Base-by-base conservation (phyloP, 305 asterid species). In the Caryopteris hybrid region DNA sequence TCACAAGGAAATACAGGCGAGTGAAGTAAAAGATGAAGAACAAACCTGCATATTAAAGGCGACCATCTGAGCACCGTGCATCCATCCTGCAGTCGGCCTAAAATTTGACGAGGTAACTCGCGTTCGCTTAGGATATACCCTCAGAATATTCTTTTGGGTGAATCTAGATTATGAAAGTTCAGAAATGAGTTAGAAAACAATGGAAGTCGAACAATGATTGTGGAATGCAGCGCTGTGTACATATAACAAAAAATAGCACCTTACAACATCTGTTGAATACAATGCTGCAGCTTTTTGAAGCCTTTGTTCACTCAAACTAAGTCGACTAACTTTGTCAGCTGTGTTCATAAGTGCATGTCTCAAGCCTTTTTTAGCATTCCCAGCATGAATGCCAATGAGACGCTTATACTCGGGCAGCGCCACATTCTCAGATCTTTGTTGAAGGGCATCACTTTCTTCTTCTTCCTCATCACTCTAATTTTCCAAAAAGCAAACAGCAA, bases 21-120 rank as follows among this genome's bases (percentile, higher is more conserved):
- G n/a, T n/a, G n/a, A 27, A 27, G 5, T 33, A 8, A 3, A 6
- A 10, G 6, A 29, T 17, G 1, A 4, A 17, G 21, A 45, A 68
- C 46, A 18, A 43, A 89, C 97, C 89, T 92, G 96, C 98, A 92
- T 89, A 74, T 92, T 92, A 17, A 89, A 87, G 36, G 96, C 98
- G 70, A 87, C 89, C 98, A 92, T 89, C 80, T 92, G 98, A 76
- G 95, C 98, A 56, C 98, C 96, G 59, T 86, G 98, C 80, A 79
- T 89, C 98, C 98, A 92, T 22, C 90, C 98, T 4, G 66, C 74
- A 33, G 80, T 64, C 0, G 98, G 96, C 75, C 73, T 77, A 64
- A 76, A 92, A 66, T 92, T 92, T 22, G 98, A 79, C 39, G 98
- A 92, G 43, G 90, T 89, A 10, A 92, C 96, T 48, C 95, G 75